Conservation (phyloP, 805 yeast species). For the Ogataea nitratoaversa region DNA sequence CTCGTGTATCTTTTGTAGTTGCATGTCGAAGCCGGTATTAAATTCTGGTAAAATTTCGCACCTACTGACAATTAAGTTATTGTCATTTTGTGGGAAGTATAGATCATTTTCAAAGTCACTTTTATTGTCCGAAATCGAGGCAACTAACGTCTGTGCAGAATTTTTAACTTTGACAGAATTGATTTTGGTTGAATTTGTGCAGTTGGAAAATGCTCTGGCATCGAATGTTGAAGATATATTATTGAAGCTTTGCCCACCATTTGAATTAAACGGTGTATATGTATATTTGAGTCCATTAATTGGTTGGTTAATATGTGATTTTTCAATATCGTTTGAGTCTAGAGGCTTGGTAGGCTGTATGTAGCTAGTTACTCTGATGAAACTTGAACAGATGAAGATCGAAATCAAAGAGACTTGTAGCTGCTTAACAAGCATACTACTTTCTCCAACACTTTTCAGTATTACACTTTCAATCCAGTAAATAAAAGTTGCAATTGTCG, state of each 20-base stretch:
- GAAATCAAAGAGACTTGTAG: conserved; percentile 5
- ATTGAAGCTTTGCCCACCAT: background rate
- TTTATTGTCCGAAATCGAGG: conserved; percentile 9
- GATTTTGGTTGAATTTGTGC: conserved; percentile 6
- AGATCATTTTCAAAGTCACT: conserved; percentile 3
- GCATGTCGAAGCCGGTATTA: background rate
- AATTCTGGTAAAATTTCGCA: conserved; percentile 6
- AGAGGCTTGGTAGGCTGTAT: no score
- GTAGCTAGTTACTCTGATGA: background rate
- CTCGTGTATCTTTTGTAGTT: background rate
- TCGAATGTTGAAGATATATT: background rate
- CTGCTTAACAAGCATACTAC: background rate
- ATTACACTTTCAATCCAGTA: conserved; percentile 13
- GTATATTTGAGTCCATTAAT: background rate
- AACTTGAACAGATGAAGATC: conserved; percentile 6
- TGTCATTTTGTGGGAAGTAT: background rate
- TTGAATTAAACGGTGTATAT: no score
- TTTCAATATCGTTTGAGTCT: no score
- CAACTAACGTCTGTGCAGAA: conserved; percentile 20
- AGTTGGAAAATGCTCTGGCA: conserved; percentile 4
- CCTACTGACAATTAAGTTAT: background rate
- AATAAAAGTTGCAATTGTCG: conserved; percentile 9
- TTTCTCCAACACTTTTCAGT: background rate
- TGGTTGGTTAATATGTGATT: background rate
- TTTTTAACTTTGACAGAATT: conserved; percentile 11